Conservation (phyloP, 805 yeast species). For the Kodamaea leandrae region DNA sequence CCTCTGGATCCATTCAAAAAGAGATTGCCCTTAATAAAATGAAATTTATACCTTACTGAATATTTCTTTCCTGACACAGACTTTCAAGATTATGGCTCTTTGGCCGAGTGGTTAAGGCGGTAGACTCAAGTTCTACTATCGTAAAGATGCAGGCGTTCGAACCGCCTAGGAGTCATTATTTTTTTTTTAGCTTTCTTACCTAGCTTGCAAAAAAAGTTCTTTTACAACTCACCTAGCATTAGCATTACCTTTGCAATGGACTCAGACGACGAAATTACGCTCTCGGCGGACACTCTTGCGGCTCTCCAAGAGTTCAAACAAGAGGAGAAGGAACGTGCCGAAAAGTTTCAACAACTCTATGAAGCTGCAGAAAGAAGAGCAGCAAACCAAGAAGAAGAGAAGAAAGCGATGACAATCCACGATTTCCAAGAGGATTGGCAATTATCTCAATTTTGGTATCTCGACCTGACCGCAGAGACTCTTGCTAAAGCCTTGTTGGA, state of each 20-base stretch:
- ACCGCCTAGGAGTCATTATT: constrained; percentile 9
- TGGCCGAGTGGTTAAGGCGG: constrained; percentile 11
- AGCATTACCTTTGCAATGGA: constrained; percentile 22
- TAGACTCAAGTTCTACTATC: constrained; percentile 11
- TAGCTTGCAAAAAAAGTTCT: background rate
- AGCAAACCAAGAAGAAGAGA: constrained; percentile 23
- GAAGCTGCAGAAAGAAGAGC: constrained; percentile 53
- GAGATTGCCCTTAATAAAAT: no score
- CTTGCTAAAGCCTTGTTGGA: constrained; percentile 71
- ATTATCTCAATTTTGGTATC: constrained; percentile 88
- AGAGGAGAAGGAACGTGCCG: constrained; percentile 58
- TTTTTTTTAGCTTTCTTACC: background rate
- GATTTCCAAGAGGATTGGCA: constrained; percentile 92
- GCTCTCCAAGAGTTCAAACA: constrained; percentile 62
- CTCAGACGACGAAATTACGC: constrained; percentile 43
- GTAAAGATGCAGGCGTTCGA: constrained; percentile 11
- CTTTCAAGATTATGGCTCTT: constrained; percentile 3
- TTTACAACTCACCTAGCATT: no score
- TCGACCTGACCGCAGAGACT: constrained; percentile 65
- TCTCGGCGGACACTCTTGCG: constrained; percentile 50
- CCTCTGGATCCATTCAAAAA: no score
- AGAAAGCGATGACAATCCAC: constrained; percentile 54
- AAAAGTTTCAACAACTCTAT: constrained; percentile 54
- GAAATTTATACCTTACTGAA: no score
- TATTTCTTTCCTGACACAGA: no score